Percentiles rank a stretch among this genome's conserved stretches.
Conservation (phyloP, 176 grass and related monocot genomes). For the Zoysia japonica region DNA sequence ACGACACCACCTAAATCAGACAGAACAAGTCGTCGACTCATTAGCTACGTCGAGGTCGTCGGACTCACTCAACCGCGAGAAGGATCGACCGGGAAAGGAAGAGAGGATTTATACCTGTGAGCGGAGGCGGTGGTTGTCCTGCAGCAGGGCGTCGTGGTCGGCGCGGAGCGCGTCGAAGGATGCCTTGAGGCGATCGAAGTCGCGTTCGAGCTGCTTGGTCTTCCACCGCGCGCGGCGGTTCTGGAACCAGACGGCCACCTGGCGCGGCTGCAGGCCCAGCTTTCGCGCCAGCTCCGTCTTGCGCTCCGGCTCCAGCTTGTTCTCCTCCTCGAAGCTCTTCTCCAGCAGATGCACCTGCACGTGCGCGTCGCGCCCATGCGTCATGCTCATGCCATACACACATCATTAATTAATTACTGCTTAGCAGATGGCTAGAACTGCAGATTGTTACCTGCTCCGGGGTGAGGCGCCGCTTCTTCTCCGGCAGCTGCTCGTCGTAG, state of each 20-base stretch:
- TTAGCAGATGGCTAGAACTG: background rate
- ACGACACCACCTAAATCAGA: conserved; percentile 53
- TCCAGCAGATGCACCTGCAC: conserved; percentile 73
- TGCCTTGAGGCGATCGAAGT: conserved; percentile 89
- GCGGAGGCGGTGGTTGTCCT: conserved; percentile 76
- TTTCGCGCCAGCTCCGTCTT: conserved; percentile 93
- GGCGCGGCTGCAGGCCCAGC: conserved; percentile 86
- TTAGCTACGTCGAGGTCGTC: background rate
- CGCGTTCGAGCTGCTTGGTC: conserved; percentile 96
- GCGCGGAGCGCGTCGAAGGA: conserved; percentile 86
- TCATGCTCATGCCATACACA: background rate
- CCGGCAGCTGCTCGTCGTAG: conserved; percentile 96
- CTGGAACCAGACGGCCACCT: conserved; percentile 99
- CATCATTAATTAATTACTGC: background rate
- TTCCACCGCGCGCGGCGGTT: conserved; percentile 99
- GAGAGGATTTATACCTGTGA: conserved; percentile 49
- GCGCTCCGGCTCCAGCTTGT: conserved; percentile 97
- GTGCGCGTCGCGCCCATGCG: background rate
- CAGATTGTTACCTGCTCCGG: conserved; percentile 67
- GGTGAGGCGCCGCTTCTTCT: conserved; percentile 96
- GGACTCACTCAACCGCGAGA: background rate
- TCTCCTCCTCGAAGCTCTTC: conserved; percentile 87
- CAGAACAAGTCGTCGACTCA: background rate
- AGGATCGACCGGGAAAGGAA: background rate
- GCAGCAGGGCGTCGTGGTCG: conserved; percentile 74